Percentiles rank a stretch among this genome's conserved stretches.
These are phyloP conservation scores for Tricholoma flavovirens DNA, from an alignment of 768 basidiomycete genomes.

Conservation along the genomic window DNA sequence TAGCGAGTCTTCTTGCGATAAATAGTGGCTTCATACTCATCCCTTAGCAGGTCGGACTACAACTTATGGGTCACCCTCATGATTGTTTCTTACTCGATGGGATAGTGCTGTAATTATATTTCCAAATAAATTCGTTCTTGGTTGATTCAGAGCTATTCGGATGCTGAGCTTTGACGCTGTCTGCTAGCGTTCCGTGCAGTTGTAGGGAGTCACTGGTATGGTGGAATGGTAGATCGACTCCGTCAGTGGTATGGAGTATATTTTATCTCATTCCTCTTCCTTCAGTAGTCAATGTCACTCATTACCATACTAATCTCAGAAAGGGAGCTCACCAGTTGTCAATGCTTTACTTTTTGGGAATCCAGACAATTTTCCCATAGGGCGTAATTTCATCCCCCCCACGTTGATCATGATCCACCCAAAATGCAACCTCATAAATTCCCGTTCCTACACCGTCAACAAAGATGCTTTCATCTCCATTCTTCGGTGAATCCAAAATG, in stretches of 20 bases:
- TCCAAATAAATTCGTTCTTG: too few species aligned
- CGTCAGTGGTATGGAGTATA: too few species aligned
- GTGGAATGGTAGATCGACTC: too few species aligned
- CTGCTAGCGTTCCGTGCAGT: too few species aligned
- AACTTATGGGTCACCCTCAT: background rate
- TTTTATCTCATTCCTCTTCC: too few species aligned
- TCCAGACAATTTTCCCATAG: constrained; percentile 43
- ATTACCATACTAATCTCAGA: too few species aligned
- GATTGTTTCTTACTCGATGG: background rate
- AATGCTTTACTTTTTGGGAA: background rate
- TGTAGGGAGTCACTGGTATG: too few species aligned
- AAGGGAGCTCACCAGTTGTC: too few species aligned
- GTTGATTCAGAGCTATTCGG: background rate
- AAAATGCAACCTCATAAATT: constrained; percentile 52
- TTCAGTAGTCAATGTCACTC: too few species aligned
- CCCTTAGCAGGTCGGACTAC: background rate
- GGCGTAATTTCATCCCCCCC: constrained; percentile 35
- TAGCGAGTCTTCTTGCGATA: constrained; percentile 8
- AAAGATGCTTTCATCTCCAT: constrained; percentile 30
- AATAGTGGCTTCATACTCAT: background rate
- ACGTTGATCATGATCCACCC: constrained; percentile 25
- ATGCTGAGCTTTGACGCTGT: background rate
- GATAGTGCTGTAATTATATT: too few species aligned
- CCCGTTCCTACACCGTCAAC: constrained; percentile 25
- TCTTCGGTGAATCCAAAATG: constrained; percentile 29